Evolutionary conservation across 768 basidiomycete species (phyloP).

Genomic region (Suillus weaverae): DNA sequence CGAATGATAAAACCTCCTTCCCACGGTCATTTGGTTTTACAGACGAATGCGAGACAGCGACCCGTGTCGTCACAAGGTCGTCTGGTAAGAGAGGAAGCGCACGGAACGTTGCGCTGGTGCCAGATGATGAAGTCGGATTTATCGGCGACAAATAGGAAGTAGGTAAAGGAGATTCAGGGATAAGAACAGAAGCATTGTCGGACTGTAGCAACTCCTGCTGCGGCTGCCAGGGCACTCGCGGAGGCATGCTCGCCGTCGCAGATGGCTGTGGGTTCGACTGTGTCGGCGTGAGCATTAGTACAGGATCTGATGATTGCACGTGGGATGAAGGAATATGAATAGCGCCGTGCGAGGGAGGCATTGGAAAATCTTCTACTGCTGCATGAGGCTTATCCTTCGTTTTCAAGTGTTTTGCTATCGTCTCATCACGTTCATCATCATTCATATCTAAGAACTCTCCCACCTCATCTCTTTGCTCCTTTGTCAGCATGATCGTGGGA

Average conservation of each 20-base stretch:
- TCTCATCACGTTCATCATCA: slow-evolving; percentile 36
- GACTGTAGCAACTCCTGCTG: slow-evolving; percentile 25
- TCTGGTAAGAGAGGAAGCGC: slow-evolving; percentile 66
- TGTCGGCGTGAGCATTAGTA: slow-evolving; percentile 14
- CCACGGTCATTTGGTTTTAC: slow-evolving; percentile 88
- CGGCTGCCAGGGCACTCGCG: slow-evolving; percentile 26
- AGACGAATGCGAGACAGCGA: slow-evolving; percentile 75
- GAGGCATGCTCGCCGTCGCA: slow-evolving; percentile 9
- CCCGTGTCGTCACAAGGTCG: slow-evolving; percentile 72
- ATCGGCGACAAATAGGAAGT: slow-evolving; percentile 32
- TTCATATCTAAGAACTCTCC: slow-evolving; percentile 67
- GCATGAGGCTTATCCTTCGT: slow-evolving; percentile 38
- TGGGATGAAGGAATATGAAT: slow-evolving; percentile 12
- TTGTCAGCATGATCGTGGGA: slow-evolving; percentile 17
- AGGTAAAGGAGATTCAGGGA: slow-evolving; percentile 30
- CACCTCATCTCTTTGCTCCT: slow-evolving; percentile 28
- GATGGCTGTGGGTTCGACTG: slow-evolving; percentile 23
- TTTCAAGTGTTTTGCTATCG: slow-evolving; percentile 14
- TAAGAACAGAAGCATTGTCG: slow-evolving; percentile 15
- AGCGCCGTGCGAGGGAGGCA: slow-evolving; percentile 39
- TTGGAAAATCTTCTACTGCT: slow-evolving; percentile 52
- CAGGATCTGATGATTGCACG: slow-evolving; percentile 4
- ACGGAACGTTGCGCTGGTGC: slow-evolving; percentile 53
- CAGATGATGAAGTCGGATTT: slow-evolving; percentile 23
- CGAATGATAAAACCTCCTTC: slow-evolving; percentile 89